phyloP scores from a whole-genome alignment of 371 early-diverging fungal species.

The Apophysomyces trapeziformis region DNA sequence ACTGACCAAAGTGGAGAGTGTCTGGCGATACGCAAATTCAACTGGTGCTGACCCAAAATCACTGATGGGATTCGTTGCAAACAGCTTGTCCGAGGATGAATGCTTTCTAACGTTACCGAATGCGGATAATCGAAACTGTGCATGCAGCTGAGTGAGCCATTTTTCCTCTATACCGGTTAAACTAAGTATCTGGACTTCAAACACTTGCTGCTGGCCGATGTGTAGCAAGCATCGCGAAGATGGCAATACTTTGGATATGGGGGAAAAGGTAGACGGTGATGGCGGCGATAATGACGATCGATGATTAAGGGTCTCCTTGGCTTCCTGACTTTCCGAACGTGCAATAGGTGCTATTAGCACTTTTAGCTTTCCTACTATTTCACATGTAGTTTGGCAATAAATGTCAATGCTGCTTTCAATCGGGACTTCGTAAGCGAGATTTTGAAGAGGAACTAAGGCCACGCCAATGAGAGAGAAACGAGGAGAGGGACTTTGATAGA shows the following conservation, averaged over 20 bases:
- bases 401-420: conserved; percentile 63
- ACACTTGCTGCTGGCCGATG: conserved; percentile 64
- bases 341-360: conserved; percentile 58
- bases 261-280: neutral
- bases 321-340: conserved; percentile 28
- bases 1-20: conserved; percentile 57
- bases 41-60: conserved; percentile 55
- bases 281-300: too few species aligned
- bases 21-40: conserved; percentile 67
- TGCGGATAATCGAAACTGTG: conserved; percentile 74
- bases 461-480: conserved; percentile 73
- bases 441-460: conserved; percentile 59
- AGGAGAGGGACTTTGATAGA: conserved; percentile 65
- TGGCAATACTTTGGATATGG: neutral
- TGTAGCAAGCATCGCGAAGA: conserved; percentile 15
- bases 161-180: conserved; percentile 69
- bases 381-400: conserved; percentile 61
- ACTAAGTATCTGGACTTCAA: conserved; percentile 75
- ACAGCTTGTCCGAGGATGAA: conserved; percentile 53
- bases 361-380: conserved; percentile 52
- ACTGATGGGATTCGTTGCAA: conserved; percentile 62
- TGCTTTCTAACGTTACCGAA: conserved; percentile 54
- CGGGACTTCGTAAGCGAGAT: conserved; percentile 52
- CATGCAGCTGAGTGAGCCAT: conserved; percentile 75
- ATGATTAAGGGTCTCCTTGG: conserved; percentile 16